Conservation (phyloP, 2,329 filamentous ascomycete genomes). For the Coniochaeta prunicola region DNA sequence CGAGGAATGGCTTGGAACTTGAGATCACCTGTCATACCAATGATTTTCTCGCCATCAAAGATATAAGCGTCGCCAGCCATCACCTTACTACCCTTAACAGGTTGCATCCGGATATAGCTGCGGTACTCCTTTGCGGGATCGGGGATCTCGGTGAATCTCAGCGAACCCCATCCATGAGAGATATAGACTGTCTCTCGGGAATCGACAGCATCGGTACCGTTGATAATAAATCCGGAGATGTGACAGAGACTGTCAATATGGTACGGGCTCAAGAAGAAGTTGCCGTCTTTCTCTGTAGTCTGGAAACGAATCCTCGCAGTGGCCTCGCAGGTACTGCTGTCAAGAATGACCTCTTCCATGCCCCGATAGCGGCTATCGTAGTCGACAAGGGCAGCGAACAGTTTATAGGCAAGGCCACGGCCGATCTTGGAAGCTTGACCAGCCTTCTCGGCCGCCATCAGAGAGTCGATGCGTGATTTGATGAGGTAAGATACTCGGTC, state of each 20-base stretch:
- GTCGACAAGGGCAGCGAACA: constrained; percentile 49
- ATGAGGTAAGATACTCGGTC: constrained; percentile 63
- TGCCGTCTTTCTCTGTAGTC: constrained; percentile 38
- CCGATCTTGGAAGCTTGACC: constrained; percentile 67
- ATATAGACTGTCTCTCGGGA: constrained; percentile 49
- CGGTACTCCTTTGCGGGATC: constrained; percentile 40
- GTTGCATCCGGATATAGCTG: constrained; percentile 52
- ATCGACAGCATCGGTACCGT: constrained; percentile 48
- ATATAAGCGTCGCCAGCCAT: constrained; percentile 47
- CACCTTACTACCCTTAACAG: constrained; percentile 41
- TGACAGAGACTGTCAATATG: constrained; percentile 54
- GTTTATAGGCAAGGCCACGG: constrained; percentile 72
- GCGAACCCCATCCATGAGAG: constrained; percentile 51
- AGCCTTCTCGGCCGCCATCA: constrained; percentile 52
- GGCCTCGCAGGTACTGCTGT: constrained; percentile 35
- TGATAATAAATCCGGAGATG: constrained; percentile 54
- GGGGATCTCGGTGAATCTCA: constrained; percentile 41
- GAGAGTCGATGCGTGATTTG: constrained; percentile 50
- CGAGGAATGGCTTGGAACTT: constrained; percentile 63
- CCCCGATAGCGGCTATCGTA: constrained; percentile 47
- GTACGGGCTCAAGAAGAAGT: constrained; percentile 48
- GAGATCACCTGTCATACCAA: constrained; percentile 45
- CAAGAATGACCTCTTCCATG: constrained; percentile 51
- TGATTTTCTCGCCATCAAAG: constrained; percentile 43
- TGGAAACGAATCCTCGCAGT: constrained; percentile 37